Conservation (phyloP, 495 filamentous ascomycete genomes). For the Daldinia bambusicola region DNA sequence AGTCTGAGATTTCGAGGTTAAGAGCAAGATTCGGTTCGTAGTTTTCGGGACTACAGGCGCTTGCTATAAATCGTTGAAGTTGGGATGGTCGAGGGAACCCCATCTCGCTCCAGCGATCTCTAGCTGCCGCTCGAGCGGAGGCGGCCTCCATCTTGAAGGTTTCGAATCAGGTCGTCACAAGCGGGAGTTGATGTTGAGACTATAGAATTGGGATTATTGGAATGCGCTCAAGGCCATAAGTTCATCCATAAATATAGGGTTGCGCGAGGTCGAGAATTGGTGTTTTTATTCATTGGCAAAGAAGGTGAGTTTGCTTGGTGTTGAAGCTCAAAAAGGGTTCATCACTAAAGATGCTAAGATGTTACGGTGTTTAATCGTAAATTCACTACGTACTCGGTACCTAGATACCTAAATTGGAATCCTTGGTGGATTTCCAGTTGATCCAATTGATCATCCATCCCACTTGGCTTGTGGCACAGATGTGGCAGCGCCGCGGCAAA, state of each 20-base stretch:
- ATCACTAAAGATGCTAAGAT: conserved; percentile 5
- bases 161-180: conserved; percentile 34
- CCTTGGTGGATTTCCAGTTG: background rate
- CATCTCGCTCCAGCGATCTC: conserved; percentile 91
- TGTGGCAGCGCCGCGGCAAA: conserved; percentile 8
- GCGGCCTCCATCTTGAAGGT: conserved; percentile 80
- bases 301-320: conserved; percentile 13
- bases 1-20: conserved; percentile 94
- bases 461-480: conserved; percentile 14
- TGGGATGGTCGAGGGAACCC: conserved; percentile 81
- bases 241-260: conserved; percentile 33
- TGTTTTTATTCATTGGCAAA: conserved; percentile 26
- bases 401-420: conserved; percentile 1
- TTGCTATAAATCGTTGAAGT: conserved; percentile 93
- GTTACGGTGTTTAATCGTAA: conserved; percentile 22
- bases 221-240: conserved; percentile 37
- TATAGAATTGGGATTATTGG: conserved; percentile 25
- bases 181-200: conserved; percentile 27
- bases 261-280: conserved; percentile 17
- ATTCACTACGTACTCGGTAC: background rate
- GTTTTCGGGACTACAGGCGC: conserved; percentile 94
- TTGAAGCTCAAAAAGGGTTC: conserved; percentile 32
- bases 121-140: conserved; percentile 91
- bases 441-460: background rate
- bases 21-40: conserved; percentile 97